Base-by-base conservation (phyloP, 805 yeast genomes). In the Starmerella lactis-condensi region DNA sequence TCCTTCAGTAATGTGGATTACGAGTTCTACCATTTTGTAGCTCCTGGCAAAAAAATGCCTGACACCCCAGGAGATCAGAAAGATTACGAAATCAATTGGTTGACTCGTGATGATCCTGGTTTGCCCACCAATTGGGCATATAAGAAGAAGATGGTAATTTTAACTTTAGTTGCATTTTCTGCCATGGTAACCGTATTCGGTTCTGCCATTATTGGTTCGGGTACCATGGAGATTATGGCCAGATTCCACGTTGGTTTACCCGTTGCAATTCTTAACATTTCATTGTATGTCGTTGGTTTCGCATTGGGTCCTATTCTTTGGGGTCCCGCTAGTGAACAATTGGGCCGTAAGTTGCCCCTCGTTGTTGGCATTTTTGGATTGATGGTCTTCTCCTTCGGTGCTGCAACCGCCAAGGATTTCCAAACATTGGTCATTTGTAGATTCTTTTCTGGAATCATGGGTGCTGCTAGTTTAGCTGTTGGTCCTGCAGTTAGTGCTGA, bases 261-360 rank as follows among this genome's bases (percentile, higher is more conserved):
- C 9, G 82, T 72, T 12, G 74, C 75, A 8, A 64, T 77, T 14
- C 61, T 85, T 28, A 75, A 79, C 36, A 64, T 79, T 6, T 69
- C 94, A 0, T 60, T 82, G 13, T 83, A 68, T 46, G 93, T 83
- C 10, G 53, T 79, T 25, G 96, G 95, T 6, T 83, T 82, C 53
- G 94, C 93, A 1, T 63, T 79, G 1, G 93, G 94, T 15, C 95
- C 96, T 3, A 60, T 82, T 30, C 46, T 78, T 25, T 82, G 89
- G 79, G 93, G 89, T 20, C 93, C 93, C 4, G 51, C 75, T 22
- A 72, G 82, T 12, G 93, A 79, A 52, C 47, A 74, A 21, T 73
- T 64, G 41, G 89, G 91, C 17, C 57, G 91, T 50, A 64, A 65
- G 48, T 52, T 62, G 10, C 68, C 75, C 4, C 41, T 72, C 31